These are phyloP conservation scores for Mortierella claussenii DNA, from an alignment of 192 early-diverging fungal species.

Conservation along the genomic window DNA sequence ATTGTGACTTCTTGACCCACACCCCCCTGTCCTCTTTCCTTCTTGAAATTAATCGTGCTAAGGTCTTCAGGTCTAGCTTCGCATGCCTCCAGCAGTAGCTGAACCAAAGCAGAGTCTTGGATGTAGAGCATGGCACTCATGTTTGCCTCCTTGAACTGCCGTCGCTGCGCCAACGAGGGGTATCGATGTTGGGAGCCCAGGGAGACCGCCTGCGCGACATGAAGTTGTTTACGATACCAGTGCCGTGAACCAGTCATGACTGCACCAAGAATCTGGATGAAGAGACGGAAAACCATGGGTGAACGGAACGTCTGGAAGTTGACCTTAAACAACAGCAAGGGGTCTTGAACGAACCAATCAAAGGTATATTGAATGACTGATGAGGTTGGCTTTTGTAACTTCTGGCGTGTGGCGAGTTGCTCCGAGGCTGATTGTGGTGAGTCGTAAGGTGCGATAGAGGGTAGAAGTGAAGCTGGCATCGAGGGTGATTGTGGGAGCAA, in stretches of 20 bases:
- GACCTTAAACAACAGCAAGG: constrained; percentile 39
- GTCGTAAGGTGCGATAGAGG: neutral
- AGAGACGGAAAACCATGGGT: constrained; percentile 41
- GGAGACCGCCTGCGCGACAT: constrained; percentile 10
- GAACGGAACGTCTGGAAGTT: constrained; percentile 30
- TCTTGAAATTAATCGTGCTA: neutral
- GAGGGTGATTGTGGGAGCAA: constrained; percentile 1
- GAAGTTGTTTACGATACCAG: constrained; percentile 37
- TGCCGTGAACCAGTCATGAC: constrained; percentile 48
- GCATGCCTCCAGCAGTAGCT: constrained; percentile 36
- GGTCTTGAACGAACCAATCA: constrained; percentile 46
- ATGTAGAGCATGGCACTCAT: constrained; percentile 29
- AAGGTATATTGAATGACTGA: constrained; percentile 15
- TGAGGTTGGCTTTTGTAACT: neutral
- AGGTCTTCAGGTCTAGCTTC: constrained; percentile 21
- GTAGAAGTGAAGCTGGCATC: neutral
- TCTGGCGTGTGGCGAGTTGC: neutral
- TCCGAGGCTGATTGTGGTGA: neutral
- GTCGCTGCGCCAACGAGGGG: constrained; percentile 12
- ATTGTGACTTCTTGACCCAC: neutral
- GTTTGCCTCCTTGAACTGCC: constrained; percentile 36
- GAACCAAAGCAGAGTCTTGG: constrained; percentile 31
- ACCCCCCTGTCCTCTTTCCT: neutral
- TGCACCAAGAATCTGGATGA: constrained; percentile 48
- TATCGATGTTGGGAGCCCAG: constrained; percentile 9